Conservation (phyloP, 1,284 basidiomycete species). For the Papiliotrema fonsecae region DNA sequence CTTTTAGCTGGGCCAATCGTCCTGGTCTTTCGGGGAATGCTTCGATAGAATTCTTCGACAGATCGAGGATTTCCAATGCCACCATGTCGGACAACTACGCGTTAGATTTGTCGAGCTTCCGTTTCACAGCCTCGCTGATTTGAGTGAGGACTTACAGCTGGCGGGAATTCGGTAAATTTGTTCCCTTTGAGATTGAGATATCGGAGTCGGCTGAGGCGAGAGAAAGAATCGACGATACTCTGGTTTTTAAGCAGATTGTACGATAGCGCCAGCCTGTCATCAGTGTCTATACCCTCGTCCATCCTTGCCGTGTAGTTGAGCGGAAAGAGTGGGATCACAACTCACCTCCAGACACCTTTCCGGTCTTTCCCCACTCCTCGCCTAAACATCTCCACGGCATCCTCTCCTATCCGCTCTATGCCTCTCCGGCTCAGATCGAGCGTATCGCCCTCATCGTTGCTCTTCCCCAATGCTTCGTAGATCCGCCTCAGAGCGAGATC, state of each 20-base stretch:
- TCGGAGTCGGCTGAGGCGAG: slow-evolving; percentile 67
- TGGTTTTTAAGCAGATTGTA: slow-evolving; percentile 68
- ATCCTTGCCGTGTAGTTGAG: no score
- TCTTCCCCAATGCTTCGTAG: slow-evolving; percentile 61
- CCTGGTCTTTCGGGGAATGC: slow-evolving; percentile 75
- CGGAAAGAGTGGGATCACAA: slow-evolving; percentile 4
- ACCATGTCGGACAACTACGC: slow-evolving; percentile 79
- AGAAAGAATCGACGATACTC: slow-evolving; percentile 74
- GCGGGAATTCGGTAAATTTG: slow-evolving; percentile 74
- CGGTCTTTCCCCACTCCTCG: slow-evolving; percentile 56
- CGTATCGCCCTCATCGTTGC: slow-evolving; percentile 71
- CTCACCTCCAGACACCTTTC: slow-evolving; percentile 64
- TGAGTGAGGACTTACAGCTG: slow-evolving; percentile 62
- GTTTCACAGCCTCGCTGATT: no score
- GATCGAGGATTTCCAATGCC: slow-evolving; percentile 87
- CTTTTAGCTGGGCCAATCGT: slow-evolving; percentile 73
- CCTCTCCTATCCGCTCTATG: slow-evolving; percentile 67
- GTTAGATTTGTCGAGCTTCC: no score
- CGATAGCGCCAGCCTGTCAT: slow-evolving; percentile 70
- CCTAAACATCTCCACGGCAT: slow-evolving; percentile 64
- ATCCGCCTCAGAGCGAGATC: slow-evolving; percentile 45
- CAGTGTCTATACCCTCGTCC: no score
- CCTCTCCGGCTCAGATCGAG: slow-evolving; percentile 73
- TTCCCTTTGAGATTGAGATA: slow-evolving; percentile 94
- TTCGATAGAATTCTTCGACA: slow-evolving; percentile 87